These are phyloP conservation scores for Pistacia vera DNA, from an alignment of 345 rosid genomes.

Conservation along the genomic window DNA sequence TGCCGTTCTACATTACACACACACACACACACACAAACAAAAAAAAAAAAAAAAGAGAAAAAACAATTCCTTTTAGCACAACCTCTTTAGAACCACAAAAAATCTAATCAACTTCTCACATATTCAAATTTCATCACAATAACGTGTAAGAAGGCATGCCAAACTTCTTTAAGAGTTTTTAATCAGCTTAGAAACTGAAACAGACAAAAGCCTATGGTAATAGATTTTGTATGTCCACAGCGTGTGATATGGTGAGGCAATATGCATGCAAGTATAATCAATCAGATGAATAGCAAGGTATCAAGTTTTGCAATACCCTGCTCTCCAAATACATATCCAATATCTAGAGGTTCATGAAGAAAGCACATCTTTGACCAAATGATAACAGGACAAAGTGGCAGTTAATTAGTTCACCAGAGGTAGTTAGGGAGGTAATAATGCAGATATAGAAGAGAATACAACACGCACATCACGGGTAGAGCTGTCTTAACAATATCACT, in stretches of 20 bases:
- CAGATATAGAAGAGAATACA: not conserved
- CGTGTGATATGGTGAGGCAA: not conserved
- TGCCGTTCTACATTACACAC: too few species aligned
- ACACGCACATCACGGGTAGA: not conserved
- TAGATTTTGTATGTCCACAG: not conserved
- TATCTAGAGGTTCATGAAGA: not conserved
- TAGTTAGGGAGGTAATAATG: not conserved
- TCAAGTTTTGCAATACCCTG: not conserved
- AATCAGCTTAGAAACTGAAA: too few species aligned
- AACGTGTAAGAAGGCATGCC: not conserved
- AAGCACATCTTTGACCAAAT: constrained; percentile 5
- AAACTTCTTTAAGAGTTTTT: not conserved
- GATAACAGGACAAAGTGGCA: not conserved
- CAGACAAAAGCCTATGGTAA: not conserved
- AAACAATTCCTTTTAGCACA: not conserved
- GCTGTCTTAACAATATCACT: not conserved
- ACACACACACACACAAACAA: too few species aligned
- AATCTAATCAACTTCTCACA: not conserved
- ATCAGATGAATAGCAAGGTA: not conserved
- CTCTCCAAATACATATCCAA: not conserved
- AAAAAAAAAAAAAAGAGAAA: too few species aligned
- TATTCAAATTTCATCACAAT: not conserved
- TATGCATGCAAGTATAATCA: not conserved
- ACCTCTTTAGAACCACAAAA: not conserved
- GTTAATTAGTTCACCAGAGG: not conserved